phyloP scores from a whole-genome alignment of 2,329 filamentous ascomycete species.

The Aspergillus sclerotialis region DNA sequence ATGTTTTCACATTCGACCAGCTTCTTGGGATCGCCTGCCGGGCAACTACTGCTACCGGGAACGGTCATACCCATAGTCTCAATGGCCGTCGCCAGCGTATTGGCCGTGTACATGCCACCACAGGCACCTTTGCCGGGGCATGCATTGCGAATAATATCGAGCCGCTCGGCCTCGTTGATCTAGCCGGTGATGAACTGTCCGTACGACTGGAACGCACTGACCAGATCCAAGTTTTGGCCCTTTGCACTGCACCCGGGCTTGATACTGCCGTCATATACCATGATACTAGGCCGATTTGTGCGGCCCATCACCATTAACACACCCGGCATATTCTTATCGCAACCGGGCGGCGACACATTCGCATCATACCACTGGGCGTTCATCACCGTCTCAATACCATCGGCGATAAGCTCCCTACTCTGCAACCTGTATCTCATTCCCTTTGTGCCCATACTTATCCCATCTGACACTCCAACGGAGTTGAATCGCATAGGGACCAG shows the following conservation, averaged over 20 bases:
- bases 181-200: constrained; percentile 64
- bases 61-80: constrained; percentile 65
- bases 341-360: constrained; percentile 88
- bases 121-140: constrained; percentile 70
- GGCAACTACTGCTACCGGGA: constrained; percentile 67
- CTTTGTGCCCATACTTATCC: constrained; percentile 91
- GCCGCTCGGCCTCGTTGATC: constrained; percentile 7
- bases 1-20: constrained; percentile 61
- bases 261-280: constrained; percentile 94
- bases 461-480: constrained; percentile 91
- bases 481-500: constrained; percentile 93
- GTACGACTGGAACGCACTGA: constrained; percentile 92
- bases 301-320: constrained; percentile 84
- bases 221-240: constrained; percentile 70
- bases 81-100: constrained; percentile 63
- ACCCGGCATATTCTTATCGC: constrained; percentile 97
- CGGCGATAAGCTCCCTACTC: constrained; percentile 88
- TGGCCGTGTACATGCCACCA: constrained; percentile 72
- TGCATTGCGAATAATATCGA: constrained; percentile 8
- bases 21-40: constrained; percentile 63
- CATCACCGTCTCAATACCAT: constrained; percentile 97
- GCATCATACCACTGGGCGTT: constrained; percentile 94
- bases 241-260: constrained; percentile 71
- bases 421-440: constrained; percentile 93
- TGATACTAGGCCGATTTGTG: constrained; percentile 82